Base-by-base conservation (phyloP, 2,329 filamentous ascomycete species). In the Monosporascus sp. region DNA sequence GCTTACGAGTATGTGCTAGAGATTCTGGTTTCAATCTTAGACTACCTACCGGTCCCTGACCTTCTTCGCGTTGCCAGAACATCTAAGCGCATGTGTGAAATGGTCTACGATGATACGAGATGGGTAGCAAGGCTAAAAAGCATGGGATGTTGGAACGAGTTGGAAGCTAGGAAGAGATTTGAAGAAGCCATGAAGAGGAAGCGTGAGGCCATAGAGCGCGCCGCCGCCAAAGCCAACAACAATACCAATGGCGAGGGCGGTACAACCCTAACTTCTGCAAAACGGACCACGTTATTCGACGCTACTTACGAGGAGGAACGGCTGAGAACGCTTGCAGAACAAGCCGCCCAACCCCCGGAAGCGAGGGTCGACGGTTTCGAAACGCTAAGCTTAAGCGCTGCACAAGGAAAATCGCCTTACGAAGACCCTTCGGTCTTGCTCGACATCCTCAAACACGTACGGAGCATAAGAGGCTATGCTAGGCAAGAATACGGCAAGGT, bases 81-180 rank as follows among this genome's bases (percentile, higher is more conserved):
- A 24, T 96, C 90, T 54, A 88, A 83, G 66, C 88, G 90, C 56
- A 83, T 97, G 80, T 87, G 88, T 67, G 94, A 99, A 73, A 99
- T 99, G 92, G 92, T 97, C 3, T 99, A 97, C 72, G 94, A 99
- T 70, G 94, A 99, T 70, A 90, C 91, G 49, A 82, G 93, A 74
- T 99, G 94, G 94, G 88, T 97, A 39, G 85, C 89, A 58, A 82
- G 89, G 58, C 73, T 99, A 51, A 88, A 88, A 67, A 85, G 81
- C 54, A 96, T 99, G 85, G 89, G 87, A 2, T 88, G 89, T 60
- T 99, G 94, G 94, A 87, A 96, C 65, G 94, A 99, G 67, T 71
- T 76, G 3, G 93, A 96, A 67, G 94, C 94, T 5, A 81, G 92
- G 56, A 85, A 82, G 61, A 77, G 89, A 50, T 89, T 90, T 50